Conservation (phyloP, 106 monocot genomes). For the Acorus gramineus region DNA sequence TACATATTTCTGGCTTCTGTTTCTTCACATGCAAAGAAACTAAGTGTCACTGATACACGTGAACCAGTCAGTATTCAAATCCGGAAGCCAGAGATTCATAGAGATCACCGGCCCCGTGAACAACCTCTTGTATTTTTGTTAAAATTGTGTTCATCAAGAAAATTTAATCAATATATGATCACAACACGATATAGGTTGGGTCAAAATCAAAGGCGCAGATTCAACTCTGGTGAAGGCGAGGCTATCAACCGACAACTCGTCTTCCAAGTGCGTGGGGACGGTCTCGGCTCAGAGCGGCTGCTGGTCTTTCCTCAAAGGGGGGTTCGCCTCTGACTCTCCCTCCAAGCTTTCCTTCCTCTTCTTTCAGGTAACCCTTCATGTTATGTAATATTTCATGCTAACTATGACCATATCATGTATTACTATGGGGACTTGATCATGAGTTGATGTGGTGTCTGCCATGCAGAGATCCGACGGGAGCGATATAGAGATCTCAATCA, state of each 20-base stretch:
- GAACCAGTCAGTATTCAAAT: no score
- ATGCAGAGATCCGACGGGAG: slow-evolving; percentile 22
- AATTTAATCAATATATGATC: background rate
- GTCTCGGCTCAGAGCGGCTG: slow-evolving; percentile 48
- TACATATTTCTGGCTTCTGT: no score
- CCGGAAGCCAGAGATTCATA: no score
- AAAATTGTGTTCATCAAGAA: background rate
- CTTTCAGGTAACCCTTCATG: slow-evolving; percentile 40
- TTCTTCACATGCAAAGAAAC: no score
- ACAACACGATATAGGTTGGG: slow-evolving; percentile 51
- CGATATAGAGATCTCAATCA: slow-evolving; percentile 31
- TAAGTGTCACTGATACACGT: no score
- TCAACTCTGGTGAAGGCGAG: slow-evolving; percentile 58
- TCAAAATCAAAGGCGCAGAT: slow-evolving; percentile 43
- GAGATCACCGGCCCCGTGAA: no score
- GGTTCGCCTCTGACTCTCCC: slow-evolving; percentile 61
- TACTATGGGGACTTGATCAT: no score
- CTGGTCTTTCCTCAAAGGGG: slow-evolving; percentile 94
- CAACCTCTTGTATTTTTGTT: no score
- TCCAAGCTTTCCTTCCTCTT: slow-evolving; percentile 52
- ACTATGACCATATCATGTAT: no score
- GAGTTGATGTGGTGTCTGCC: background rate
- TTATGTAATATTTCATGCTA: background rate
- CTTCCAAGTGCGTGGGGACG: slow-evolving; percentile 66
- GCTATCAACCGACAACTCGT: slow-evolving; percentile 34